A percentile compares a stretch with the other conserved stretches of the same genome.
Evolutionary conservation across 345 rosid genomes (phyloP).

Genomic region (Conringia planisiliqua): DNA sequence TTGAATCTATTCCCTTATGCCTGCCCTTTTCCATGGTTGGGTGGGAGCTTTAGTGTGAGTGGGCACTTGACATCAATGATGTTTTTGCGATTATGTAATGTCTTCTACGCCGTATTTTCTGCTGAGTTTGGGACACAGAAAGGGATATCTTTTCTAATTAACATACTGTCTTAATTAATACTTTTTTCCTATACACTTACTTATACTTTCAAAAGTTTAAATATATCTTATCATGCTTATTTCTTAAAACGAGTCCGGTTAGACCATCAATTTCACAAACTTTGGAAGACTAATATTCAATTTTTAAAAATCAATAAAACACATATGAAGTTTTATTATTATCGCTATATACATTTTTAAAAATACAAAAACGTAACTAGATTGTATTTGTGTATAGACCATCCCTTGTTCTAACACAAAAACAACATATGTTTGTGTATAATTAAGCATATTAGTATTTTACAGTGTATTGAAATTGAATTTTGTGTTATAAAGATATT

Average conservation of each 20-base stretch:
- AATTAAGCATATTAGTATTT: neutral
- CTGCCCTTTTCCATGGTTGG: constrained; percentile 12
- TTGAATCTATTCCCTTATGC: constrained; percentile 29
- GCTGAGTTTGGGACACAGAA: constrained; percentile 9
- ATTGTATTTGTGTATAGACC: neutral
- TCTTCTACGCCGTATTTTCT: constrained; percentile 16
- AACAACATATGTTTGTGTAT: neutral
- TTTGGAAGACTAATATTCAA: neutral
- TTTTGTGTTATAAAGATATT: neutral
- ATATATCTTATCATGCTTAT: neutral
- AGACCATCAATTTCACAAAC: constrained; percentile 2
- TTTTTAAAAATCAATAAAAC: no score
- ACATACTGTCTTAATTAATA: neutral
- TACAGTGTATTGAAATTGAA: neutral
- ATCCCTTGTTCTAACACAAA: neutral
- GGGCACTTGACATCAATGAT: constrained; percentile 21
- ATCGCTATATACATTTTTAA: no score
- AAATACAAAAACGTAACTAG: neutral
- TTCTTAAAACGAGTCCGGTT: neutral
- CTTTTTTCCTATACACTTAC: neutral
- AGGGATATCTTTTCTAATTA: neutral
- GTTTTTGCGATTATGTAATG: neutral
- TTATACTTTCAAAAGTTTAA: neutral
- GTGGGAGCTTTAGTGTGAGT: constrained; percentile 23
- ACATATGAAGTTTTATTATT: no score